Conservation (phyloP, 129 eudicot species). For the Oenanthe sinensis region DNA sequence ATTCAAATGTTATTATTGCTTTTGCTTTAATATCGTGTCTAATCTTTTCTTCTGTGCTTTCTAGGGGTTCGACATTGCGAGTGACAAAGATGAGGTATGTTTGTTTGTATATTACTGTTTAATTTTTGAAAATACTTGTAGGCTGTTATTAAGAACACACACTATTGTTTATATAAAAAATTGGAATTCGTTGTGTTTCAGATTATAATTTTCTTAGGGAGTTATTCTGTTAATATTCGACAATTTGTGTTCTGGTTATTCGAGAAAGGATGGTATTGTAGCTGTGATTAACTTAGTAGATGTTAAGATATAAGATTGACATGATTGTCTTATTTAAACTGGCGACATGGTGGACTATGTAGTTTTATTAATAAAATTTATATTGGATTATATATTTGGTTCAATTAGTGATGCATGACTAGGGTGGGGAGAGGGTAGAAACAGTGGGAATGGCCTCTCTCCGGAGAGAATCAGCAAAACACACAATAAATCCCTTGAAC, state of each 20-base stretch:
- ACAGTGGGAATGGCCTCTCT: too few species aligned
- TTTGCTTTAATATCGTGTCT: neutral
- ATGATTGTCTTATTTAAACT: neutral
- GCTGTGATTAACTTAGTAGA: neutral
- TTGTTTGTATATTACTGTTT: neutral
- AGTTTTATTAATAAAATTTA: too few species aligned
- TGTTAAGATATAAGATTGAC: neutral
- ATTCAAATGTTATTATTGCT: neutral
- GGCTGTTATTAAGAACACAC: too few species aligned
- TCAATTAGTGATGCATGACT: too few species aligned
- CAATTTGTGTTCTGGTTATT: neutral
- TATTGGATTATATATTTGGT: neutral
- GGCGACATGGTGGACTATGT: too few species aligned
- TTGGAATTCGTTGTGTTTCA: too few species aligned
- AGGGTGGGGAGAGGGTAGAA: too few species aligned
- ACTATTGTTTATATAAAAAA: too few species aligned
- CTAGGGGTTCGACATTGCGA: neutral
- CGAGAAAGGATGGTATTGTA: neutral
- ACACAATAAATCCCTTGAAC: too few species aligned
- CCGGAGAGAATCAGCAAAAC: too few species aligned
- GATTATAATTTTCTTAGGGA: too few species aligned
- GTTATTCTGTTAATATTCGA: neutral
- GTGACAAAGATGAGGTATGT: conserved; percentile 11
- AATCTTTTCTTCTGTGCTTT: neutral
- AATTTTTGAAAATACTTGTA: neutral